Conservation (phyloP, 1,284 basidiomycete genomes). For the Sanguinoderma infundibulare region DNA sequence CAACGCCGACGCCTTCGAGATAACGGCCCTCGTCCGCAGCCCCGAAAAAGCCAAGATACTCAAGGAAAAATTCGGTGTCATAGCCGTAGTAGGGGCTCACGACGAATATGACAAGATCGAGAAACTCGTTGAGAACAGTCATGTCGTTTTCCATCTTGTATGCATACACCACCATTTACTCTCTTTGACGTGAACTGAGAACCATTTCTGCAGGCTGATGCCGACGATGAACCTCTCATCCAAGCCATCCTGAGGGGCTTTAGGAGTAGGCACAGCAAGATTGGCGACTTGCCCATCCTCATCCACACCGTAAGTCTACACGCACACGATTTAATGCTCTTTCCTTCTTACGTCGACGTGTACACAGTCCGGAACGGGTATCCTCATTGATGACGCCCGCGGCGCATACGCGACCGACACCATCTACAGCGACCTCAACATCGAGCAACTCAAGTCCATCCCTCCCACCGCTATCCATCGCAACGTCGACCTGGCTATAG, state of each 20-base stretch:
- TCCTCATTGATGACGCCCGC: slow-evolving; percentile 36
- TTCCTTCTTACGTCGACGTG: not conserved
- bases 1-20: slow-evolving; percentile 23
- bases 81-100: slow-evolving; percentile 31
- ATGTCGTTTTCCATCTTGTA: slow-evolving; percentile 34
- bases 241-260: slow-evolving; percentile 49
- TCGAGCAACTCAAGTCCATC: slow-evolving; percentile 39
- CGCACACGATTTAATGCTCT: not conserved
- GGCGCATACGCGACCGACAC: slow-evolving; percentile 36
- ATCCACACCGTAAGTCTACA: slow-evolving; percentile 53
- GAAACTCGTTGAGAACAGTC: slow-evolving; percentile 25
- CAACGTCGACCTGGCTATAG: slow-evolving; percentile 35
- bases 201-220: slow-evolving; percentile 40
- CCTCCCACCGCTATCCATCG: slow-evolving; percentile 39
- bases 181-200: slow-evolving; percentile 4
- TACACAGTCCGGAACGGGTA: slow-evolving; percentile 47
- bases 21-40: slow-evolving; percentile 29
- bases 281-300: slow-evolving; percentile 47
- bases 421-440: slow-evolving; percentile 42
- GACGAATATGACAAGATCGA: slow-evolving; percentile 30
- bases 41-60: slow-evolving; percentile 33
- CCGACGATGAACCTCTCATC: slow-evolving; percentile 44
- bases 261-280: slow-evolving; percentile 44
- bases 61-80: slow-evolving; percentile 29
- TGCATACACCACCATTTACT: slow-evolving; percentile 28